phyloP scores from a whole-genome alignment of 208 protist species.

The Wallacemonas sp. region DNA sequence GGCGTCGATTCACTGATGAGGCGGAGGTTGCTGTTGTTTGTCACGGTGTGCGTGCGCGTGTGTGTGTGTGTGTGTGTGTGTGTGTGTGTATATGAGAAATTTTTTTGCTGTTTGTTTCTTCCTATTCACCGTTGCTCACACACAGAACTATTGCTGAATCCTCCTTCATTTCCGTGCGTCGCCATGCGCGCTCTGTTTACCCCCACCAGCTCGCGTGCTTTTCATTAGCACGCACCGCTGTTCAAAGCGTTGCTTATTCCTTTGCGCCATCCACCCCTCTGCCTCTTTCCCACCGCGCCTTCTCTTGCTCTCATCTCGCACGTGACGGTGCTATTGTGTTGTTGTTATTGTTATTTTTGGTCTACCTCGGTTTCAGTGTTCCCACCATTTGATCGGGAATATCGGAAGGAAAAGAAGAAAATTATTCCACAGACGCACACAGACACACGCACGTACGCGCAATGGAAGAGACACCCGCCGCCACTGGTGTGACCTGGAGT shows the following conservation, averaged over 20 bases:
- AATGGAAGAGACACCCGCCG: not conserved
- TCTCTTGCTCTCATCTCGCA: too few species aligned
- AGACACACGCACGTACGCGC: conserved; percentile 6
- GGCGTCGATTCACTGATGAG: not conserved
- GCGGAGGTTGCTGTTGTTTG: not conserved
- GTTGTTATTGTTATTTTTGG: too few species aligned
- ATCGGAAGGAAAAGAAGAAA: not conserved
- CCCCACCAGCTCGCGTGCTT: too few species aligned
- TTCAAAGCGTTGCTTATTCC: too few species aligned
- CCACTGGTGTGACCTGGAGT: conserved; percentile 19
- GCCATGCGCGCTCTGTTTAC: too few species aligned
- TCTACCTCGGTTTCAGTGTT: too few species aligned
- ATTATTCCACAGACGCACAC: conserved; percentile 1
- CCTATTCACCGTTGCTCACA: not conserved
- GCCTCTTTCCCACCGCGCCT: too few species aligned
- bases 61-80: conserved; percentile 10
- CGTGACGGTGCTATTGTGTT: too few species aligned
- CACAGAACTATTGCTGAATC: not conserved
- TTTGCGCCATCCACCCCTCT: too few species aligned
- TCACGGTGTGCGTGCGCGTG: not conserved
- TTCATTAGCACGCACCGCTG: too few species aligned
- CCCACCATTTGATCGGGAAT: too few species aligned
- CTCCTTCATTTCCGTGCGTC: too few species aligned
- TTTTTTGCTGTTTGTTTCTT: not conserved
- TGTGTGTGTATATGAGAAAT: not conserved